Percentiles rank a stretch among this genome's conserved stretches.
phyloP scores from a whole-genome alignment of 495 filamentous ascomycete genomes.

The Penicillium robsamsonii region DNA sequence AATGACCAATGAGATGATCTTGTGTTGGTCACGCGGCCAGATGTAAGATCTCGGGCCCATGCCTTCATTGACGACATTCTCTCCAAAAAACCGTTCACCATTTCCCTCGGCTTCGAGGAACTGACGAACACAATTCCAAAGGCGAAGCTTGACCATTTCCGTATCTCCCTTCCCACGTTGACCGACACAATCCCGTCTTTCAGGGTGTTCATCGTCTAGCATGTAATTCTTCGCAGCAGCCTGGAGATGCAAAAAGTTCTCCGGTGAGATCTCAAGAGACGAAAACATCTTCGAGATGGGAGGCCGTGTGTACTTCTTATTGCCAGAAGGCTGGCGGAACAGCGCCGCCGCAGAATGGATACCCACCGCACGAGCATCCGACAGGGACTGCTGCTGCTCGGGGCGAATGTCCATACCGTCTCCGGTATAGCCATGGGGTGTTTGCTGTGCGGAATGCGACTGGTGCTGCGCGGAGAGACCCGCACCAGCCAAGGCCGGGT shows the following conservation, averaged over 20 bases:
- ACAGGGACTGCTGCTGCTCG: slow-evolving; percentile 36
- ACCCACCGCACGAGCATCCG: slow-evolving; percentile 51
- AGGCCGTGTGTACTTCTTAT: slow-evolving; percentile 59
- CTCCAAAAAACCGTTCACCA: slow-evolving; percentile 57
- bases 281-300: slow-evolving; percentile 61
- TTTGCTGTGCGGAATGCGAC: slow-evolving; percentile 32
- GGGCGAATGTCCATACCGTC: slow-evolving; percentile 39
- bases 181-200: slow-evolving; percentile 59
- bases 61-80: slow-evolving; percentile 43
- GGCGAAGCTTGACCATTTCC: slow-evolving; percentile 59
- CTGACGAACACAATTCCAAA: slow-evolving; percentile 58
- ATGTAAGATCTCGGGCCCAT: slow-evolving; percentile 45
- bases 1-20: slow-evolving; percentile 57
- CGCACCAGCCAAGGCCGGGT: slow-evolving; percentile 40
- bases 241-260: slow-evolving; percentile 59
- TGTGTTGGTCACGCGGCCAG: slow-evolving; percentile 57
- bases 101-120: slow-evolving; percentile 57
- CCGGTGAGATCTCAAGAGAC: slow-evolving; percentile 55
- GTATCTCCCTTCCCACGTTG: slow-evolving; percentile 58
- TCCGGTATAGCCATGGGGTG: slow-evolving; percentile 33
- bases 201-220: slow-evolving; percentile 55
- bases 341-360: slow-evolving; percentile 58
- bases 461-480: slow-evolving; percentile 30
- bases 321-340: slow-evolving; percentile 53
- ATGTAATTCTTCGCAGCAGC: slow-evolving; percentile 60